Evolutionary conservation across 345 rosid genomes (phyloP).

Genomic region (Noccaea caerulescens): DNA sequence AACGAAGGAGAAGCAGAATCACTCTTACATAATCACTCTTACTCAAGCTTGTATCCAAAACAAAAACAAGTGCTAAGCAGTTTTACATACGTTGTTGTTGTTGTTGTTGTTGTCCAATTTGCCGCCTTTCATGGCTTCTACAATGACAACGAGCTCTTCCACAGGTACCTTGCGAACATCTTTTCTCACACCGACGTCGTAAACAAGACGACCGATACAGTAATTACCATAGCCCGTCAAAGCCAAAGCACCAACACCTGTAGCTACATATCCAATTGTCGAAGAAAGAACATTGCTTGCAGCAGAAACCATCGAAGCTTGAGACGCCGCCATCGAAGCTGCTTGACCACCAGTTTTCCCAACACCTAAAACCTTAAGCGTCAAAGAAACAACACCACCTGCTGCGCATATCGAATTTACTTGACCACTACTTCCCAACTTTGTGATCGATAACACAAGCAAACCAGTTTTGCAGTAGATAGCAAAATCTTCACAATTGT

Average conservation of each 20-base stretch:
- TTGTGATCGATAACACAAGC: slow-evolving; percentile 50
- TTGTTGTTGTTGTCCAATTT: slow-evolving; percentile 6
- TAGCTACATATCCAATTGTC: slow-evolving; percentile 54
- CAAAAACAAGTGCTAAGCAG: slow-evolving; percentile 13
- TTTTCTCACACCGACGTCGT: slow-evolving; percentile 66
- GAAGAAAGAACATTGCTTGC: slow-evolving; percentile 39
- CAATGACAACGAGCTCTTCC: slow-evolving; percentile 33
- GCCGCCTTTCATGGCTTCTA: slow-evolving; percentile 5
- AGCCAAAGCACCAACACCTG: slow-evolving; percentile 66
- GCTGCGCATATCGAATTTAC: slow-evolving; percentile 55
- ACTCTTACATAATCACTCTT: neutral
- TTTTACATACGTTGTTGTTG: neutral
- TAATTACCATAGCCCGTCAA: slow-evolving; percentile 45
- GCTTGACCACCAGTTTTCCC: slow-evolving; percentile 16
- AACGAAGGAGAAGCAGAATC: slow-evolving; percentile 9
- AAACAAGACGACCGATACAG: slow-evolving; percentile 48
- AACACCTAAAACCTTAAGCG: slow-evolving; percentile 27
- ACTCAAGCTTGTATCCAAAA: neutral
- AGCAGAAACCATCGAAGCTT: slow-evolving; percentile 25
- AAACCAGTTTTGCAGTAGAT: slow-evolving; percentile 81
- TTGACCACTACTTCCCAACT: slow-evolving; percentile 77
- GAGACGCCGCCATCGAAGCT: slow-evolving; percentile 33
- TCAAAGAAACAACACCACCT: slow-evolving; percentile 40
- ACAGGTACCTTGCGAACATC: slow-evolving; percentile 53
- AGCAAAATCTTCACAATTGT: slow-evolving; percentile 87